A percentile compares a stretch with the other conserved stretches of the same genome.
phyloP scores from a whole-genome alignment of 441 rosid species.

The Geranium incanum region DNA sequence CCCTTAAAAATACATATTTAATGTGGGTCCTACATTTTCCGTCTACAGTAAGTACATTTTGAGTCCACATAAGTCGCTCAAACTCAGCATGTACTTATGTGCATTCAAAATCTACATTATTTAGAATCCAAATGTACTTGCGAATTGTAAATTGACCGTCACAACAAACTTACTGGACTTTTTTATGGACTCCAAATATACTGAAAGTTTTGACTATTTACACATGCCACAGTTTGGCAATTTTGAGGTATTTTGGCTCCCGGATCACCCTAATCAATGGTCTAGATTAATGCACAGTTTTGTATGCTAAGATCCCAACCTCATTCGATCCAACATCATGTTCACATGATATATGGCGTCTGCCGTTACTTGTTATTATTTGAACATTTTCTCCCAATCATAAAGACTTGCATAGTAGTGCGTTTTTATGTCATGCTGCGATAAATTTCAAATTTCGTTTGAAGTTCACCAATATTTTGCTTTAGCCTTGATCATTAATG shows the following conservation, averaged over 20 bases:
- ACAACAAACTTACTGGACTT: neutral
- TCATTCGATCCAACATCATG: neutral
- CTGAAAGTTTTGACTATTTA: neutral
- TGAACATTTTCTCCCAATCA: slow-evolving; percentile 4
- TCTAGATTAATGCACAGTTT: neutral
- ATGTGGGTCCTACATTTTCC: neutral
- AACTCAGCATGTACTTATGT: neutral
- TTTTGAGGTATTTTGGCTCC: neutral
- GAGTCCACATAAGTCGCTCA: neutral
- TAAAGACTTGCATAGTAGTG: neutral
- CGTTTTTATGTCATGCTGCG: slow-evolving; percentile 8
- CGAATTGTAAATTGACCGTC: neutral
- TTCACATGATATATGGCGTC: slow-evolving; percentile 4
- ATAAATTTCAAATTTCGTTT: slow-evolving; percentile 2
- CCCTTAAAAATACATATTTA: neutral
- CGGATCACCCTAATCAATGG: neutral
- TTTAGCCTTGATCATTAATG: neutral
- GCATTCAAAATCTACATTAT: neutral
- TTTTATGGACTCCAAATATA: neutral
- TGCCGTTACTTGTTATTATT: neutral
- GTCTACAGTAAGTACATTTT: neutral
- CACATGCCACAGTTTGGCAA: neutral
- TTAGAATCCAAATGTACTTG: neutral
- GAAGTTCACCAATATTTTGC: neutral
- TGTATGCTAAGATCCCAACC: neutral